Evolutionary conservation across 805 yeast species (phyloP).

Genomic region (Wickerhamomyces strasburgensis): DNA sequence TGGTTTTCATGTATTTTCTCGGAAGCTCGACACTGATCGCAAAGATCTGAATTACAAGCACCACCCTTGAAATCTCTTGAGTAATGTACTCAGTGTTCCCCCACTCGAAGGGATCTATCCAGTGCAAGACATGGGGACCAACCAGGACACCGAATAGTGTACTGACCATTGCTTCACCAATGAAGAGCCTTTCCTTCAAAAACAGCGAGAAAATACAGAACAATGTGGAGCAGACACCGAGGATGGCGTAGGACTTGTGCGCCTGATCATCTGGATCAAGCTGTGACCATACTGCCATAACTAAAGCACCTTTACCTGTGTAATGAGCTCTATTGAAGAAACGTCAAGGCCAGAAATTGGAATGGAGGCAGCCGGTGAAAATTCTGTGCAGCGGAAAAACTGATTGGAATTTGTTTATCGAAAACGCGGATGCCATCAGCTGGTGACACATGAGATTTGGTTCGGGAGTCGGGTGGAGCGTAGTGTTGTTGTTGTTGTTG

Average conservation of each 20-base stretch:
- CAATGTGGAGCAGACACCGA: slow-evolving; percentile 74
- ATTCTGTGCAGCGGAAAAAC: no score
- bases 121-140: slow-evolving; percentile 79
- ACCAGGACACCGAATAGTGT: slow-evolving; percentile 77
- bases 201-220: slow-evolving; percentile 78
- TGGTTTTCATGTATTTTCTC: slow-evolving; percentile 78
- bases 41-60: slow-evolving; percentile 81
- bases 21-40: slow-evolving; percentile 95
- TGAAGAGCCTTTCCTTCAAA: slow-evolving; percentile 75
- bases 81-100: slow-evolving; percentile 81
- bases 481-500: no score
- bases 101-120: slow-evolving; percentile 85
- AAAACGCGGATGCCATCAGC: slow-evolving; percentile 4
- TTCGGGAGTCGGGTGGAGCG: no score
- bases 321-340: no score
- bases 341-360: no score
- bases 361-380: no score
- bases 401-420: no score
- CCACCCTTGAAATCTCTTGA: slow-evolving; percentile 76
- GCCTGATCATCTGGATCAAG: slow-evolving; percentile 23
- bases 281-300: slow-evolving; percentile 13
- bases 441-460: no score
- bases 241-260: slow-evolving; percentile 84
- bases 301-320: no score
- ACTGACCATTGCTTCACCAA: slow-evolving; percentile 90